Conservation (phyloP, 2,329 filamentous ascomycete genomes). For the Neofusicoccum laricinum region DNA sequence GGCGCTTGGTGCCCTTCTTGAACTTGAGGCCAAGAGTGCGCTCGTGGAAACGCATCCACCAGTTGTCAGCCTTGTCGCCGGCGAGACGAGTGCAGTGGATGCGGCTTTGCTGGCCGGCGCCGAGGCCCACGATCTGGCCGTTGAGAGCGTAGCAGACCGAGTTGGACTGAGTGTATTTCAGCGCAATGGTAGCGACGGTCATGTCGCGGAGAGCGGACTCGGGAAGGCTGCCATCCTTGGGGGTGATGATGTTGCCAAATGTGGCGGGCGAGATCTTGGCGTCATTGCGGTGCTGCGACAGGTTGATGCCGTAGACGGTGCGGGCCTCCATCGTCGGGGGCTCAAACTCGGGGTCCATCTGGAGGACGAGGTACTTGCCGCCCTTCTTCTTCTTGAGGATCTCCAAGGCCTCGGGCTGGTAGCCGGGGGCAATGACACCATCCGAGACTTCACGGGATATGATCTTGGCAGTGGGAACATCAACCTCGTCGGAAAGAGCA, state of each 20-base stretch:
- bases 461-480: conserved; percentile 92
- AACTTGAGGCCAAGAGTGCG: conserved; percentile 85
- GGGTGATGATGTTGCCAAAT: conserved; percentile 81
- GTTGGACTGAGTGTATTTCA: conserved; percentile 99
- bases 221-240: conserved; percentile 74
- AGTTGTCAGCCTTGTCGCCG: conserved; percentile 98
- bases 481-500: conserved; percentile 85
- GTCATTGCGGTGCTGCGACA: conserved; percentile 92
- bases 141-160: conserved; percentile 96
- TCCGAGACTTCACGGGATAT: conserved; percentile 98
- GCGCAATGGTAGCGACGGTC: conserved; percentile 90
- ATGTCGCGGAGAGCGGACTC: conserved; percentile 84
- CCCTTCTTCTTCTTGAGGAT: conserved; percentile 98
- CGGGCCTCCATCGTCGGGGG: conserved; percentile 74
- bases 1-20: conserved; percentile 95
- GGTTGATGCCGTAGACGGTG: conserved; percentile 84
- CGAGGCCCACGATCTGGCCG: conserved; percentile 89
- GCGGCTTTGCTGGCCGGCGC: conserved; percentile 93
- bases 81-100: conserved; percentile 98
- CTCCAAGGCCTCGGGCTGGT: conserved; percentile 78
- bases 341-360: conserved; percentile 86
- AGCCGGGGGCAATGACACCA: conserved; percentile 89
- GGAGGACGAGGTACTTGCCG: conserved; percentile 90
- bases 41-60: conserved; percentile 98
- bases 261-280: conserved; percentile 79